Evolutionary conservation across 345 rosid genomes (phyloP).

Genomic region (Xanthoceras sorbifolium): DNA sequence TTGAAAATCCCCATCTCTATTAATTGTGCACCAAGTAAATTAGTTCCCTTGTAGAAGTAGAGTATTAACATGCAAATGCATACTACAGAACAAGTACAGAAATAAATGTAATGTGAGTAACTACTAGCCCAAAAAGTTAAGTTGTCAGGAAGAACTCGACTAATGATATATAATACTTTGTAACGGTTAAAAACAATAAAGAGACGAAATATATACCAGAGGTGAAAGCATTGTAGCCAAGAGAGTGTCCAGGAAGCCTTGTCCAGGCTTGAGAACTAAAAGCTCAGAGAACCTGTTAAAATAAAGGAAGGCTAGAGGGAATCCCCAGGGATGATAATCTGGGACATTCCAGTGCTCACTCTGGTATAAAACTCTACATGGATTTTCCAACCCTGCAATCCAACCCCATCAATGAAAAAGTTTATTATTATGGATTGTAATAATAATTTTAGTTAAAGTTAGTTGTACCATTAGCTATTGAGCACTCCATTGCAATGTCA

Average conservation of each 20-base stretch:
- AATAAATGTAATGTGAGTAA: no score
- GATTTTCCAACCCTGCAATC: conserved; percentile 35
- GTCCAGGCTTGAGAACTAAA: conserved; percentile 50
- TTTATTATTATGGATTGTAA: no score
- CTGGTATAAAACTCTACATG: conserved; percentile 43
- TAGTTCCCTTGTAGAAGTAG: background rate
- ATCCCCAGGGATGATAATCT: conserved; percentile 45
- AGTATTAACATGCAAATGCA: no score
- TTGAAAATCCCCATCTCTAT: conserved; percentile 42
- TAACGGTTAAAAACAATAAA: background rate
- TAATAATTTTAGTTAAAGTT: no score
- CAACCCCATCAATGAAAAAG: background rate
- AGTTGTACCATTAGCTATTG: conserved; percentile 37
- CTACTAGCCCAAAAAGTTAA: no score
- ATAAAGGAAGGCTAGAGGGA: conserved; percentile 33
- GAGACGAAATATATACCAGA: conserved; percentile 18
- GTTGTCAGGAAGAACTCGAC: no score
- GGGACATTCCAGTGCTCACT: conserved; percentile 47
- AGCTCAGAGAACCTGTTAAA: conserved; percentile 48
- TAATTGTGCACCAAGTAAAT: background rate
- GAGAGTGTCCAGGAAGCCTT: conserved; percentile 33
- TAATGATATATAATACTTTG: no score
- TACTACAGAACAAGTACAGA: no score
- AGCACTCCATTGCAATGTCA: conserved; percentile 47
- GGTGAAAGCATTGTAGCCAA: conserved; percentile 42